Evolutionary conservation across 129 eudicot genomes (phyloP).

Genomic region (Flaveria brownii): DNA sequence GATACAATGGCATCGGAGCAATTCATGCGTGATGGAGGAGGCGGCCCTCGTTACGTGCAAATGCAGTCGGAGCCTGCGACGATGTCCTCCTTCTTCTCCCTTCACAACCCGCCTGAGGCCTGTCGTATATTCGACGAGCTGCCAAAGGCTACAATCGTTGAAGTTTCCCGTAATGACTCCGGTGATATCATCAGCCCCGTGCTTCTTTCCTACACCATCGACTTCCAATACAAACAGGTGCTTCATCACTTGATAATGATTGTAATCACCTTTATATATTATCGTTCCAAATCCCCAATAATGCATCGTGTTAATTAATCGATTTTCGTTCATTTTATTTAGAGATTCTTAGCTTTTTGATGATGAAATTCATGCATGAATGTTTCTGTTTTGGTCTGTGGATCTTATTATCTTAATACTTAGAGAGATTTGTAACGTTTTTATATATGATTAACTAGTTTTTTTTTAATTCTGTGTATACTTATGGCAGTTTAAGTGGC

Average conservation of each 20-base stretch:
- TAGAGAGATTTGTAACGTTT: no score
- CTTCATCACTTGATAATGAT: no score
- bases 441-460: no score
- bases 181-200: slow-evolving; percentile 80
- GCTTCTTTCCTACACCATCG: slow-evolving; percentile 70
- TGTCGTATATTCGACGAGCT: slow-evolving; percentile 85
- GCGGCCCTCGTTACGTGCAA: slow-evolving; percentile 57
- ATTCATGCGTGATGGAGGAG: slow-evolving; percentile 56
- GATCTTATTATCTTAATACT: no score
- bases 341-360: slow-evolving; percentile 6
- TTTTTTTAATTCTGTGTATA: slow-evolving; percentile 1
- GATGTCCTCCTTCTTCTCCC: slow-evolving; percentile 63
- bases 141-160: slow-evolving; percentile 67
- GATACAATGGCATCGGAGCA: slow-evolving; percentile 65
- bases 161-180: slow-evolving; percentile 87
- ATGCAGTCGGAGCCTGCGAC: slow-evolving; percentile 75
- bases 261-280: no score
- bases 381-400: no score
- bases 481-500: slow-evolving; percentile 80
- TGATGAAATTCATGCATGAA: no score
- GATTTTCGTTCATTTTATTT: no score
- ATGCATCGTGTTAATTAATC: no score
- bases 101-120: slow-evolving; percentile 54
- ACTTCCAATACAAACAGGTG: slow-evolving; percentile 89
- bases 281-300: no score